These are phyloP conservation scores for Lactifluus volemus DNA, from an alignment of 768 basidiomycete genomes.

Conservation along the genomic window DNA sequence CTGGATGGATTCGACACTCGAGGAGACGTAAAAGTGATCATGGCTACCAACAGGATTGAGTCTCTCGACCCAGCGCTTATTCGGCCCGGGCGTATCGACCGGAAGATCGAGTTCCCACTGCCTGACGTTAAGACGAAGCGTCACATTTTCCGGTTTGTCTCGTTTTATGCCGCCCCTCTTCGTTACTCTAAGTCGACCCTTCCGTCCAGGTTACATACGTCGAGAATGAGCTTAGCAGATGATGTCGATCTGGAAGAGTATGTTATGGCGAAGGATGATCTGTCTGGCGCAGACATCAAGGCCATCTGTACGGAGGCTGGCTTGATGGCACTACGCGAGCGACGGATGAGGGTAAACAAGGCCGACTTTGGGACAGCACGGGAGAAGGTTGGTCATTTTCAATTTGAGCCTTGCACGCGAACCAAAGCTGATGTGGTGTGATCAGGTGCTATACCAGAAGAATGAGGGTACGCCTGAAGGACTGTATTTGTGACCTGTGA, in stretches of 20 bases:
- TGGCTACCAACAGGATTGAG: conserved; percentile 99
- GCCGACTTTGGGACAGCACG: conserved; percentile 83
- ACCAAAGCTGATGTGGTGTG: conserved; percentile 10
- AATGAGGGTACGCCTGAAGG: conserved; percentile 94
- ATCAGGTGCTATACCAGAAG: conserved; percentile 85
- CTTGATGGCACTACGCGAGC: conserved; percentile 84
- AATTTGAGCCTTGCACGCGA: conserved; percentile 4
- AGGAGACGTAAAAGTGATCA: conserved; percentile 99
- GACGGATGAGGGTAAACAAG: conserved; percentile 91
- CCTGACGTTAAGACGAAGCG: conserved; percentile 99
- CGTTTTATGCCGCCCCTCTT: neutral
- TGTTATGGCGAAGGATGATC: conserved; percentile 90
- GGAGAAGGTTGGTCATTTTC: conserved; percentile 63
- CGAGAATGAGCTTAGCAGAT: conserved; percentile 80
- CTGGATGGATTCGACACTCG: conserved; percentile 99
- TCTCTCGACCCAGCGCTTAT: conserved; percentile 96
- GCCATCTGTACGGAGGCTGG: conserved; percentile 99
- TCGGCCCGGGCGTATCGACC: conserved; percentile 95
- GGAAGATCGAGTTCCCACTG: conserved; percentile 97
- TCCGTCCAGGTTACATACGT: conserved; percentile 67
- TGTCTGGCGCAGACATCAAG: conserved; percentile 98
- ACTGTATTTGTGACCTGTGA: conserved; percentile 77
- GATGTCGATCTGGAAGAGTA: conserved; percentile 96
- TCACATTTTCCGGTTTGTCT: conserved; percentile 83
- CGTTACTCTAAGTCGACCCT: conserved; percentile 8